Evolutionary conservation across 2,329 filamentous ascomycete species (phyloP), one percentile per base, ranked within the genome.

Genomic region (Achaetomium macrosporum): DNA sequence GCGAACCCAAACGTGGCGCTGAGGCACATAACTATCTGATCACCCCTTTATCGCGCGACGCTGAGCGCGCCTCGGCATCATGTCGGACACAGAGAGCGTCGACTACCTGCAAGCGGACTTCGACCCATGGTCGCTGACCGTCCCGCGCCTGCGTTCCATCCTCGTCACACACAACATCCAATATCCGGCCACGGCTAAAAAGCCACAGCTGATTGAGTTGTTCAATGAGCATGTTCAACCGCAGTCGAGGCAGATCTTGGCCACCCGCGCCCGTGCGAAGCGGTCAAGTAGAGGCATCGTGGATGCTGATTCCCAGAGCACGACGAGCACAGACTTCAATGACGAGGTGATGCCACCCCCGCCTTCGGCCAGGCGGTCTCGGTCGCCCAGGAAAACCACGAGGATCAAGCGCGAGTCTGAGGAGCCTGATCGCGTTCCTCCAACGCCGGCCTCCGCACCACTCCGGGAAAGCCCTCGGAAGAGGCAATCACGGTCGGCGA

Each of bases 101-200:
- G 87, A 90, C 61, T 99, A 97, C 68, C 84, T 97, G 31, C 83
- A 91, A 65, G 80, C 88, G 50, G 88, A 82, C 63, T 97, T 96
- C 68, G 90, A 99, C 68, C 84, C 93, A 17, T 78, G 79, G 65
- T 82, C 80, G 59, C 81, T 97, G 58, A 97, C 90, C 1, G 84
- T 97, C 46, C 90, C 93, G 29, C 87, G 87, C 42, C 76, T 99
- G 62, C 88, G 93, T 64, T 92, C 88, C 45, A 95, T 97, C 60
- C 82, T 99, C 53, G 88, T 97, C 64, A 87, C 84, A 59, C 89
- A 99, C 73, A 87, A 90, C 66, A 76, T 97, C 64, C 73, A 83
- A 36, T 97, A 96, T 67, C 86, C 91, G 5, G 85, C 89, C 0
- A 91, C 85, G 5, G 90, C 93, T 12, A 99, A 97, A 74, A 99